phyloP scores from a whole-genome alignment of 176 grass and related monocot species.

The Saccharum spontaneum region DNA sequence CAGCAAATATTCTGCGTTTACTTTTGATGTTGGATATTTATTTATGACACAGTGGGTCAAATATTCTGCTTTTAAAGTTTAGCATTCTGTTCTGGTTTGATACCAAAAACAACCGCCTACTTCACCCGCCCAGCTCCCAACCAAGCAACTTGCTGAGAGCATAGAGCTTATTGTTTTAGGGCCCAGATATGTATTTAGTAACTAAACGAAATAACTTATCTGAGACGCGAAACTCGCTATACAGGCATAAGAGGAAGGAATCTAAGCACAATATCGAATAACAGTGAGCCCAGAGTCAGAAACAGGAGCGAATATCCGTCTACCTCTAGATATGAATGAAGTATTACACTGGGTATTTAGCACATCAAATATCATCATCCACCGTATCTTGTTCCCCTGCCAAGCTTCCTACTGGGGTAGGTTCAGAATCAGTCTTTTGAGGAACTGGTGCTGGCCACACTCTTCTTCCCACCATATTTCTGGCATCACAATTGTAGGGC shows the following conservation, averaged over 20 bases:
- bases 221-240: constrained; percentile 22
- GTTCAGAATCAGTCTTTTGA: constrained; percentile 52
- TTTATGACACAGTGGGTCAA: background rate
- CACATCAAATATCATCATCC: constrained; percentile 40
- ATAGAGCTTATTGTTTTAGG: background rate
- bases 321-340: constrained; percentile 60
- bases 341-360: constrained; percentile 58
- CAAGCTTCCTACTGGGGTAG: constrained; percentile 19
- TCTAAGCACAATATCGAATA: constrained; percentile 44
- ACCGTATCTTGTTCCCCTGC: constrained; percentile 29
- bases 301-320: constrained; percentile 45
- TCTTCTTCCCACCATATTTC: constrained; percentile 88
- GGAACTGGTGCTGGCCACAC: constrained; percentile 41
- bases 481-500: background rate
- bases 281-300: constrained; percentile 42
- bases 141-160: background rate
- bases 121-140: background rate
- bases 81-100: background rate
- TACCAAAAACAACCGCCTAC: background rate
- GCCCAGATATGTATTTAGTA: background rate
- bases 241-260: constrained; percentile 19
- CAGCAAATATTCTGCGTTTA: background rate
- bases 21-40: background rate
- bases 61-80: background rate
- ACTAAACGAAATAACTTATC: constrained; percentile 6